Percentiles rank a stretch among this genome's conserved stretches.
Conservation (phyloP, 2,329 filamentous ascomycete genomes). For the Colletotrichum melonis region DNA sequence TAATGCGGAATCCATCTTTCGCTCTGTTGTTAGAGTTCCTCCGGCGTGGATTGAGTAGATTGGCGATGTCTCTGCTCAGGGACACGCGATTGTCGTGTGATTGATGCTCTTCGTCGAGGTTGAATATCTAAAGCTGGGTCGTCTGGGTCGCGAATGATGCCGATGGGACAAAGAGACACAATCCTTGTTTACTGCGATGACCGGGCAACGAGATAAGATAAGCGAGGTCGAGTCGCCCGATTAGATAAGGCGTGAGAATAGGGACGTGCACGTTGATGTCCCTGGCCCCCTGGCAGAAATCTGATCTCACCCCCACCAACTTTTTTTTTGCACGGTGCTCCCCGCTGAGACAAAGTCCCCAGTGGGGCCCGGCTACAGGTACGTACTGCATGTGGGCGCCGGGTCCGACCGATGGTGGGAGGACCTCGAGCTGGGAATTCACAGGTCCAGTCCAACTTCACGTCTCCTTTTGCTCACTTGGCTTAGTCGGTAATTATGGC, state of each 20-base stretch:
- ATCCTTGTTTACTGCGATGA: slow-evolving; percentile 33
- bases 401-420: slow-evolving; percentile 11
- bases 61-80: not conserved
- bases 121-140: not conserved
- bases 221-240: not conserved
- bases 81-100: slow-evolving; percentile 1
- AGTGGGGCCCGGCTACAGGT: slow-evolving; percentile 13
- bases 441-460: slow-evolving; percentile 19
- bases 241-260: not conserved
- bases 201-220: slow-evolving; percentile 35
- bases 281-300: slow-evolving; percentile 4
- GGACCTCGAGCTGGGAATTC: not conserved
- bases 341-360: slow-evolving; percentile 16
- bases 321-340: slow-evolving; percentile 23
- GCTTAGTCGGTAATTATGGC: not conserved
- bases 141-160: not conserved
- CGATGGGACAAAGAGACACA: not conserved
- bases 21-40: not conserved
- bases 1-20: slow-evolving; percentile 31
- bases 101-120: slow-evolving; percentile 7
- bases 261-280: slow-evolving; percentile 2
- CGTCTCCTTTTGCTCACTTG: not conserved
- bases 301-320: slow-evolving; percentile 11
- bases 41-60: too few species aligned
- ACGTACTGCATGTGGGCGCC: not conserved